Evolutionary conservation across 495 filamentous ascomycete species (phyloP), one percentile per base, ranked within the genome.

Genomic region (Xylaria longipes): DNA sequence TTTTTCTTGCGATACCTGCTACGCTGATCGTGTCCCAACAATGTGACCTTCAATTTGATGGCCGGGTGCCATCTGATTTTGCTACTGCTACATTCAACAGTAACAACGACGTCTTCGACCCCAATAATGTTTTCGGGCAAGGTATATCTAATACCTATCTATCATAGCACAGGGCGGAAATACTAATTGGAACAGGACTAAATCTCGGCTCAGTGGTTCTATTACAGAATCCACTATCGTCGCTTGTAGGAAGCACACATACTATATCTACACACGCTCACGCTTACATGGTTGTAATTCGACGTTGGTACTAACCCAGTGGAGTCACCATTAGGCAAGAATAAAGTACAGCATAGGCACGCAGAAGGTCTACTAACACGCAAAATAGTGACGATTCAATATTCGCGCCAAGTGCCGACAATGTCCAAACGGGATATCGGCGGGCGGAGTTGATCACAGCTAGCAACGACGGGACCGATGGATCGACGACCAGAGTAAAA

Each of bases 401-500:
- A 72, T 87, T 87, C 71, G 64, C 46, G 64, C 64, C 64, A 25
- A 66, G 64, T 29, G 29, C 64, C 20, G 46, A 66, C 25, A 82
- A 82, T 68, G 70, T 75, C 45, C 84, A 87, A 72, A 76, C 72
- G 12, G 85, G 84, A 43, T 87, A 86, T 76, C 85, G 85, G 39
- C 80, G 85, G 52, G 81, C 83, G 20, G 85, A 87, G 72, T 78
- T 87, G 50, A 70, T 85, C 20, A 82, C 80, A 17, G 79, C 75
- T 1, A 79, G 78, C 66, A 86, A 85, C 72, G 77, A 79, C 56
- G 85, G 84, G 67, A 77, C 80, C 22, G 85, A 87, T 41, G 61
- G 73, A 0, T 84, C 82, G 58, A 84, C 82, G 11, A 68, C 76
- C 3, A 84, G 83, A 43, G 68, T 82, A 68, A 85, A 85, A 57